These are phyloP conservation scores for Clathrus columnatus DNA, from an alignment of 768 basidiomycete genomes.

Conservation along the genomic window DNA sequence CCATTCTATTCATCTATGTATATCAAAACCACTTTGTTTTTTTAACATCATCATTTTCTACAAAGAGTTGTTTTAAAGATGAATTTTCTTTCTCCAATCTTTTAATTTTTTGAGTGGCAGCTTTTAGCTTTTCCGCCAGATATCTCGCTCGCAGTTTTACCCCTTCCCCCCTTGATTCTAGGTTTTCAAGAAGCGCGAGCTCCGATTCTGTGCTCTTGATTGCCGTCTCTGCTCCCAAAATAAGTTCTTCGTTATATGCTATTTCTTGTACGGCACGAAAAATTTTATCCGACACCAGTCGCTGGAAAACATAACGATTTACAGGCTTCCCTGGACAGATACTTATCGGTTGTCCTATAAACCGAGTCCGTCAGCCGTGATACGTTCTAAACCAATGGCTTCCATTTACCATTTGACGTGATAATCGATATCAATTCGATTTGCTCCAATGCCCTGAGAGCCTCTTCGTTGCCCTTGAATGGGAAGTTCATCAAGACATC, in stretches of 20 bases:
- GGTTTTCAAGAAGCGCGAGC: conserved; percentile 55
- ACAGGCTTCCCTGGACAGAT: conserved; percentile 91
- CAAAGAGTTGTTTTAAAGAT: conserved; percentile 52
- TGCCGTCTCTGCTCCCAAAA: conserved; percentile 44
- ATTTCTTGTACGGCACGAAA: conserved; percentile 82
- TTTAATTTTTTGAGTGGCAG: conserved; percentile 59
- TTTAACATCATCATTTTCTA: conserved; percentile 9
- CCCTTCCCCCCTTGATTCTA: conserved; percentile 42
- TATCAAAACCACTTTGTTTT: not conserved
- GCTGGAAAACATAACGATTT: conserved; percentile 75
- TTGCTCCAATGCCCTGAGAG: conserved; percentile 79
- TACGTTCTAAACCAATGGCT: not conserved
- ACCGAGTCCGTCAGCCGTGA: not conserved
- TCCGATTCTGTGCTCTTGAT: conserved; percentile 73
- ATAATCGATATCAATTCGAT: conserved; percentile 78
- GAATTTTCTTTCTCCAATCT: conserved; percentile 61
- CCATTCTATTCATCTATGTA: not conserved
- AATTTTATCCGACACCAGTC: conserved; percentile 56
- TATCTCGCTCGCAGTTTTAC: conserved; percentile 50
- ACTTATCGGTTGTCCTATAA: conserved; percentile 66
- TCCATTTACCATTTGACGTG: conserved; percentile 54
- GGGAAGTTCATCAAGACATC: conserved; percentile 74
- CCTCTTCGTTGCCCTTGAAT: conserved; percentile 84
- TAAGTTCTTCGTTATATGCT: conserved; percentile 57
- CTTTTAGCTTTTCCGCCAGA: conserved; percentile 66